Evolutionary conservation across 495 filamentous ascomycete genomes (phyloP).

Genomic region (Penicillium antarcticum): DNA sequence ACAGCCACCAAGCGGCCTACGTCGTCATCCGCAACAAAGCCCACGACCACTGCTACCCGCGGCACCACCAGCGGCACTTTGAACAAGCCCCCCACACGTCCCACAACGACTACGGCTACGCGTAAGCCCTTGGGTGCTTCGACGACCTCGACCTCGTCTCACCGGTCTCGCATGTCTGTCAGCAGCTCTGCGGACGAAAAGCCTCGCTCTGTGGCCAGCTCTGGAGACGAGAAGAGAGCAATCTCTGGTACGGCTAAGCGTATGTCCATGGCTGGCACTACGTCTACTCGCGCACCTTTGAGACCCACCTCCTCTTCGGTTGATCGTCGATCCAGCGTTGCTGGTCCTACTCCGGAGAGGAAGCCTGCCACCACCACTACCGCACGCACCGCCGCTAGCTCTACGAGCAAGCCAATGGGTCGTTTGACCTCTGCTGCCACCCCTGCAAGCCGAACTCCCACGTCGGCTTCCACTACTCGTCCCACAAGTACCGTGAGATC

Average conservation of each 20-base stretch:
- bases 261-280: constrained; percentile 42
- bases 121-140: constrained; percentile 40
- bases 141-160: constrained; percentile 39
- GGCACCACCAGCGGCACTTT: constrained; percentile 32
- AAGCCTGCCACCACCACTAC: constrained; percentile 29
- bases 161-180: constrained; percentile 43
- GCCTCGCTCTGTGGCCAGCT: constrained; percentile 40
- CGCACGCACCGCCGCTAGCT: constrained; percentile 24
- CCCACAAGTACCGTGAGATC: constrained; percentile 22
- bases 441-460: constrained; percentile 25
- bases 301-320: constrained; percentile 34
- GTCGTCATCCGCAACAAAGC: constrained; percentile 32
- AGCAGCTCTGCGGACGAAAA: constrained; percentile 51
- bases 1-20: constrained; percentile 38
- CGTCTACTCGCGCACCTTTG: constrained; percentile 33
- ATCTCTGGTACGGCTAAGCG: constrained; percentile 46
- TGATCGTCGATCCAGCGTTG: constrained; percentile 42
- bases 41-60: constrained; percentile 24
- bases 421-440: constrained; percentile 26
- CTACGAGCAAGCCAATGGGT: constrained; percentile 30
- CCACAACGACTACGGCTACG: constrained; percentile 34
- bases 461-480: constrained; percentile 17
- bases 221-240: constrained; percentile 44
- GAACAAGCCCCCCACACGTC: constrained; percentile 45
- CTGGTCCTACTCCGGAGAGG: constrained; percentile 30